Evolutionary conservation across 495 filamentous ascomycete genomes (phyloP), one percentile per base, ranked within the genome.

Genomic region (Hypoxylon lienhwacheense): DNA sequence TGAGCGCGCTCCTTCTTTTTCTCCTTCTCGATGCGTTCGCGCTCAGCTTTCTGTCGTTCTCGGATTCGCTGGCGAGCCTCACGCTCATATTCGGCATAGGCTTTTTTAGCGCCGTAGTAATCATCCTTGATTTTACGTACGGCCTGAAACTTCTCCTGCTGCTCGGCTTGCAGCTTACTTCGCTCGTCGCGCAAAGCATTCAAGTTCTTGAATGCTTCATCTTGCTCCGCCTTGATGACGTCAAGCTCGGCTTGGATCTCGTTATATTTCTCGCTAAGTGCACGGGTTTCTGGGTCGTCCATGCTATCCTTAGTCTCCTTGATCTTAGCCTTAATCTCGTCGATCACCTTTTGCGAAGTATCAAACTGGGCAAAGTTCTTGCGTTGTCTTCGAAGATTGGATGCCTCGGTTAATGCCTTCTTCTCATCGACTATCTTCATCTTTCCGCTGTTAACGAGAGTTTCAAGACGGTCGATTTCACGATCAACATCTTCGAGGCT

Each of bases 341-440:
- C 85, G 66, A 98, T 97, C 16, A 74, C 77, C 77, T 90, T 90
- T 71, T 97, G 87, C 15, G 78, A 73, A 28, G 88, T 85, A 14
- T 92, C 88, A 64, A 97, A 85, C 26, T 81, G 81, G 36, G 82
- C 83, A 63, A 97, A 96, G 70, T 81, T 85, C 83, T 96, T 97
- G 70, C 87, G 85, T 69, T 87, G 84, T 78, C 91, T 95, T 66
- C 87, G 84, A 55, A 97, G 74, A 68, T 71, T 87, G 36, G 85
- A 86, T 47, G 95, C 83, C 57, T 96, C 90, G 14, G 79, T 70
- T 1, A 97, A 77, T 4, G 90, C 88, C 79, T 95, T 97, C 80
- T 89, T 92, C 82, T 97, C 95, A 53, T 97, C 93, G 3, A 97
- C 95, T 47, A 99, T 70, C 64, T 89, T 93, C 85, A 97, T 87